Percentiles rank a stretch among this genome's conserved stretches.
Evolutionary conservation across 805 yeast species (phyloP).

Genomic region (Saccharomycopsis sp.): DNA sequence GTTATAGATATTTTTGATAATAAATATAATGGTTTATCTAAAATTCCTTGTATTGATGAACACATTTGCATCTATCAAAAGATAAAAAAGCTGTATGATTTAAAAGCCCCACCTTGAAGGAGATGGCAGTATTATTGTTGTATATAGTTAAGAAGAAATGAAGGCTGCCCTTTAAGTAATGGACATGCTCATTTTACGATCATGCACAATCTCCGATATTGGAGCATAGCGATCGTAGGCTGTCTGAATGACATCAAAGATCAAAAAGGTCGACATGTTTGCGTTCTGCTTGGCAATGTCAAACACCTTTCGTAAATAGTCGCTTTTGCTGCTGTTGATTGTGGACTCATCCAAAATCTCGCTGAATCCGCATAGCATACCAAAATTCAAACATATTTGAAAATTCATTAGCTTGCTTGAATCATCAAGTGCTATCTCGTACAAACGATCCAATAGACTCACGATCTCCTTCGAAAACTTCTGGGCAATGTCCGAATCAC

Average conservation of each 20-base stretch:
- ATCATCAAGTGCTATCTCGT: neutral
- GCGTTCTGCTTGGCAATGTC: slow-evolving; percentile 8
- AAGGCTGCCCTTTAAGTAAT: neutral
- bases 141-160: too few relatives aligned
- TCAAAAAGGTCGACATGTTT: slow-evolving; percentile 10
- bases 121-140: too few relatives aligned
- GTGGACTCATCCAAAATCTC: slow-evolving; percentile 9
- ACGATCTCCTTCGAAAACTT: slow-evolving; percentile 7
- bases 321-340: neutral
- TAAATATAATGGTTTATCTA: too few relatives aligned
- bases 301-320: slow-evolving; percentile 5
- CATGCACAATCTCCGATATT: slow-evolving; percentile 10
- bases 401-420: neutral
- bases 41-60: too few relatives aligned
- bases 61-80: too few relatives aligned
- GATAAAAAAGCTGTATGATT: too few relatives aligned
- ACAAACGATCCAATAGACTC: neutral
- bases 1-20: too few relatives aligned
- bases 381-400: slow-evolving; percentile 7
- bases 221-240: slow-evolving; percentile 12
- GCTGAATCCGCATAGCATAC: slow-evolving; percentile 8
- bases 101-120: too few relatives aligned
- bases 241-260: slow-evolving; percentile 12
- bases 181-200: slow-evolving; percentile 2
- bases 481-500: slow-evolving; percentile 14